Evolutionary conservation across 73 alveolate genomes (phyloP).

Genomic region (Tetrahymena malaccensis): DNA sequence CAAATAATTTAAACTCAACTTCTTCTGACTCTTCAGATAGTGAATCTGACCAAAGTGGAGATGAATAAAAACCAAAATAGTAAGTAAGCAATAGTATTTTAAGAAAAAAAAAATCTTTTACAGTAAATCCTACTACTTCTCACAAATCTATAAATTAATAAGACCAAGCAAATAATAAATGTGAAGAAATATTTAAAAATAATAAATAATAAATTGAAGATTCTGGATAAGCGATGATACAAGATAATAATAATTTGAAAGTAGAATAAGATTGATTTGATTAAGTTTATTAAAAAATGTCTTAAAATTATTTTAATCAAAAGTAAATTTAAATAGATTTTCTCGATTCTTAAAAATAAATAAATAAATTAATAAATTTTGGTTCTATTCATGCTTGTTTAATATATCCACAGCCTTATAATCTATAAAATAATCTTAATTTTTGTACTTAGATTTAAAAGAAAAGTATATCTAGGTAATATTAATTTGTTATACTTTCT

Average conservation of each 20-base stretch:
- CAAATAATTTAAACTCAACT: neutral
- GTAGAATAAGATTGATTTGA: neutral
- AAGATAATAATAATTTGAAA: neutral
- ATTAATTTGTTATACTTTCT: no score
- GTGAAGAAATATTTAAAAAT: neutral
- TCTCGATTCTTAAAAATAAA: neutral
- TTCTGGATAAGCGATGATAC: neutral
- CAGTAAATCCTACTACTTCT: neutral
- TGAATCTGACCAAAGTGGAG: neutral
- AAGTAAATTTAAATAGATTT: neutral
- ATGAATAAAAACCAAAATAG: neutral
- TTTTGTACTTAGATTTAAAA: no score
- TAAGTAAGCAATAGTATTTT: neutral
- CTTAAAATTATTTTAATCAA: neutral
- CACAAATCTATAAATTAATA: neutral
- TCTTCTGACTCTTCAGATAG: neutral
- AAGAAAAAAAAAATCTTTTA: neutral
- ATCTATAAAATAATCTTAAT: neutral
- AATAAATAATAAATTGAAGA: neutral
- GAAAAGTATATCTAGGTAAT: no score
- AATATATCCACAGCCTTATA: neutral
- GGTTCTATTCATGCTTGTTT: neutral
- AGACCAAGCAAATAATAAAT: neutral
- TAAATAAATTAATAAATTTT: no score
- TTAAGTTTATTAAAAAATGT: neutral